A percentile compares a stretch with the other conserved stretches of the same genome.
Conservation (phyloP, 257 asterid genomes). For the Eustoma russellianum region DNA sequence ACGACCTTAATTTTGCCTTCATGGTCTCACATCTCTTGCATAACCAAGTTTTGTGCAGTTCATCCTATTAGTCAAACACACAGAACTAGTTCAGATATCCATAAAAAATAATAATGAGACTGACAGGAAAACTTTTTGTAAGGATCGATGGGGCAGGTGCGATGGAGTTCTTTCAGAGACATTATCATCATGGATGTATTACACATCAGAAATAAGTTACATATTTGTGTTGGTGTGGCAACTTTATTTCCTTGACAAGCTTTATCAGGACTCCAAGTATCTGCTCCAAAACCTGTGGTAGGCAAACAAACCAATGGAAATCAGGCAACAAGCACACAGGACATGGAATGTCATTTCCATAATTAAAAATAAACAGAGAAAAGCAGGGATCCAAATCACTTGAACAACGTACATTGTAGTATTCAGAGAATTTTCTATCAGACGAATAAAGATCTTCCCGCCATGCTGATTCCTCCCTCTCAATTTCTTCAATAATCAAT, state of each 20-base stretch:
- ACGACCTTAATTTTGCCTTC: slow-evolving; percentile 95
- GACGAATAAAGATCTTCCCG: slow-evolving; percentile 89
- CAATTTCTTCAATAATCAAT: slow-evolving; percentile 86
- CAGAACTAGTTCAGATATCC: slow-evolving; percentile 3
- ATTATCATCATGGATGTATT: too few relatives aligned
- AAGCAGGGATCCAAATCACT: slow-evolving; percentile 8
- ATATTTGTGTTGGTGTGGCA: slow-evolving; percentile 90
- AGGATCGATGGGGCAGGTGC: too few relatives aligned
- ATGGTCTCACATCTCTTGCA: slow-evolving; percentile 98
- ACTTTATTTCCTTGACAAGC: slow-evolving; percentile 94
- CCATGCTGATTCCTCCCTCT: slow-evolving; percentile 93
- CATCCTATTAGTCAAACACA: slow-evolving; percentile 54
- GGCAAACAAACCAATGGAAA: slow-evolving; percentile 12
- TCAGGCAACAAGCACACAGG: slow-evolving; percentile 11
- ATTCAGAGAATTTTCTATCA: slow-evolving; percentile 93
- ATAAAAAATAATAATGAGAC: neutral
- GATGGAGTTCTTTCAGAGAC: too few relatives aligned
- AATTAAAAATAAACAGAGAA: neutral
- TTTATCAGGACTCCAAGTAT: slow-evolving; percentile 93
- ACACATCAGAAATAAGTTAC: slow-evolving; percentile 20
- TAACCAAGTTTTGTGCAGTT: slow-evolving; percentile 89
- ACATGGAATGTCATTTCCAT: slow-evolving; percentile 8
- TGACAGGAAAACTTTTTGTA: too few relatives aligned
- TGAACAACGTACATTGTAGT: slow-evolving; percentile 52
- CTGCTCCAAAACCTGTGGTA: slow-evolving; percentile 87